Evolutionary conservation across 73 alveolate species (phyloP).

Genomic region (Durusdinium trenchii): DNA sequence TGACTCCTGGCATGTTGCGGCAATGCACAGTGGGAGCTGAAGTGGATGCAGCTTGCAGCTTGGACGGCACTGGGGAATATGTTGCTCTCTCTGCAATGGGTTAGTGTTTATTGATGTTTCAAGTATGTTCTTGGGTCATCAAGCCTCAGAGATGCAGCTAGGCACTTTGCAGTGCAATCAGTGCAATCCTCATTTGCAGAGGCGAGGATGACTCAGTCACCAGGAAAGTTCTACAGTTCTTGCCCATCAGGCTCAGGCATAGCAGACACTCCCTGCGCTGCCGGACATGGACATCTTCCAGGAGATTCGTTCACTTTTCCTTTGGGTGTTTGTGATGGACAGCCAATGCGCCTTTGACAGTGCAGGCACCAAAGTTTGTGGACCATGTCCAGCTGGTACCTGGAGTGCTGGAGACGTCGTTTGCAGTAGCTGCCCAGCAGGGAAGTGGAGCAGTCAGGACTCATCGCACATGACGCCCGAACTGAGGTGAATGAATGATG

Average conservation of each 20-base stretch:
- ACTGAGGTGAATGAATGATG: background rate
- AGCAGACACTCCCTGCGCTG: background rate
- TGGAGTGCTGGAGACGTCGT: slow-evolving; percentile 1
- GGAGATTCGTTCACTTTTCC: background rate
- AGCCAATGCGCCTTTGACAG: background rate
- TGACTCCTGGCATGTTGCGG: background rate
- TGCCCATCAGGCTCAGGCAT: background rate
- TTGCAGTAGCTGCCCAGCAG: slow-evolving; percentile 43
- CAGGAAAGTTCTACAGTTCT: too few species aligned
- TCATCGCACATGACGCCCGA: background rate
- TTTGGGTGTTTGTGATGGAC: background rate
- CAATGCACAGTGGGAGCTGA: background rate
- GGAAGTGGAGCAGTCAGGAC: slow-evolving; percentile 72
- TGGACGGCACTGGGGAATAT: background rate
- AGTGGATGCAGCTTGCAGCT: slow-evolving; percentile 14
- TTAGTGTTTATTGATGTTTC: too few species aligned
- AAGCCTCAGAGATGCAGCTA: too few species aligned
- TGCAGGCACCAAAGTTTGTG: slow-evolving; percentile 63
- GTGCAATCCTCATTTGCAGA: slow-evolving; percentile 10
- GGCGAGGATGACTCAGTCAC: background rate
- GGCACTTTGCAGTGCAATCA: slow-evolving; percentile 8
- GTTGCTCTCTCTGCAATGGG: background rate
- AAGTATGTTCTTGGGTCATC: too few species aligned
- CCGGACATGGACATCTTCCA: slow-evolving; percentile 43
- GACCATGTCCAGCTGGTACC: slow-evolving; percentile 59